Percentiles rank a stretch among this genome's conserved stretches.
Evolutionary conservation across 78 protist genomes (phyloP).

Genomic region (Dictyostelium intermedium): DNA sequence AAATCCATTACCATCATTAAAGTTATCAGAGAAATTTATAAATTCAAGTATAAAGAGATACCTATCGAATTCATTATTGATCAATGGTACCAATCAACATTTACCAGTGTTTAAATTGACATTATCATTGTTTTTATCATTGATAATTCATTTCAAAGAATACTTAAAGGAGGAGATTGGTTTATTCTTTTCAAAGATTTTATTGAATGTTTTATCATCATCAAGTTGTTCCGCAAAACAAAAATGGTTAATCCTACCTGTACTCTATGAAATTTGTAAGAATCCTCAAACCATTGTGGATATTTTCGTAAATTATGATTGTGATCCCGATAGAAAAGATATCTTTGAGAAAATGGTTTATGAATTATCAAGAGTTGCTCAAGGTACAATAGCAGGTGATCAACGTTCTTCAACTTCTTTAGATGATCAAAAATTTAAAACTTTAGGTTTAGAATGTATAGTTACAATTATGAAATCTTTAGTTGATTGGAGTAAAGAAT

Average conservation of each 20-base stretch:
- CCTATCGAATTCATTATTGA: slow-evolving; percentile 84
- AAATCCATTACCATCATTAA: slow-evolving; percentile 78
- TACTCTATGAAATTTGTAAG: slow-evolving; percentile 84
- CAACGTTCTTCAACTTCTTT: neutral
- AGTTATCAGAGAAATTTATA: slow-evolving; percentile 80
- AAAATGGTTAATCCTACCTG: slow-evolving; percentile 90
- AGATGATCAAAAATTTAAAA: slow-evolving; percentile 45
- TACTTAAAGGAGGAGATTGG: slow-evolving; percentile 86
- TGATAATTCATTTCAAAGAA: slow-evolving; percentile 79
- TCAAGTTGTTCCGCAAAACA: slow-evolving; percentile 82
- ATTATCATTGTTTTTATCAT: slow-evolving; percentile 55
- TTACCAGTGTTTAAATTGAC: slow-evolving; percentile 78
- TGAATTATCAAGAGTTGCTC: slow-evolving; percentile 73
- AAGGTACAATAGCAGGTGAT: slow-evolving; percentile 48
- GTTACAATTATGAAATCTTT: slow-evolving; percentile 87
- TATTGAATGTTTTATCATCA: slow-evolving; percentile 90
- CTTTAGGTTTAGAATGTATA: slow-evolving; percentile 88
- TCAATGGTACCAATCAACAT: slow-evolving; percentile 80
- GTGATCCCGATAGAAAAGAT: slow-evolving; percentile 90
- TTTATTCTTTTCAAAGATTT: slow-evolving; percentile 91
- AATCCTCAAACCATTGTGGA: slow-evolving; percentile 94
- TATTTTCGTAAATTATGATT: slow-evolving; percentile 98
- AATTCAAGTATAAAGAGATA: slow-evolving; percentile 81
- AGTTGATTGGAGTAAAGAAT: slow-evolving; percentile 84
- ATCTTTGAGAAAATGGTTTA: slow-evolving; percentile 88